phyloP scores from a whole-genome alignment of 306 rosid species.

The Delonix regia region DNA sequence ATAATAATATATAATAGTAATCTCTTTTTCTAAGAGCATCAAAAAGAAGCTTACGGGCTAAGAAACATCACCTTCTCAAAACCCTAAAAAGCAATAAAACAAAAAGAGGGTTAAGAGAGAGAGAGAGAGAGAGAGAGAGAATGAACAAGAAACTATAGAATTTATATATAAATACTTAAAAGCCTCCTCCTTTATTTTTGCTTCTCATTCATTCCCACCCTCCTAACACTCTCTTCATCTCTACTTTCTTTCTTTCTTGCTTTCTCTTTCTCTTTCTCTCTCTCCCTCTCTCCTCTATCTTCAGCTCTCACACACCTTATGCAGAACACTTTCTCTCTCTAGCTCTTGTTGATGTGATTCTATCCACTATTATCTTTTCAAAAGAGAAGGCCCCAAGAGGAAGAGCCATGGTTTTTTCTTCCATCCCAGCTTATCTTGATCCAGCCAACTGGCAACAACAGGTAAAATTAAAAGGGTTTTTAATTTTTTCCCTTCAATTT shows the following conservation, averaged over 20 bases:
- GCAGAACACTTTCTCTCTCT: conserved; percentile 27
- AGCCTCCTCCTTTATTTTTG: conserved; percentile 64
- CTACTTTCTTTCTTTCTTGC: conserved; percentile 34
- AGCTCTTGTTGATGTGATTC: conserved; percentile 58
- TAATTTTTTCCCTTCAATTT: not conserved
- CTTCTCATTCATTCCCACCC: conserved; percentile 43
- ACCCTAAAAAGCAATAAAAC: conserved; percentile 86
- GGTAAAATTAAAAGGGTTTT: conserved; percentile 46
- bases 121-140: conserved; percentile 12
- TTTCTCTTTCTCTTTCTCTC: conserved; percentile 28
- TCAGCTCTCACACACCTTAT: too few species aligned
- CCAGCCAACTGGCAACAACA: conserved; percentile 94
- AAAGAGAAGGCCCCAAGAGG: conserved; percentile 61
- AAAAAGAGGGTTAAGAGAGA: conserved; percentile 52
- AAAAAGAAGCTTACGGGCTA: conserved; percentile 74
- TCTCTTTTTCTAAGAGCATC: conserved; percentile 43
- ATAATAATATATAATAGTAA: conserved; percentile 21
- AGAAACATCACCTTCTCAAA: conserved; percentile 73
- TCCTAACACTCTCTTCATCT: conserved; percentile 2
- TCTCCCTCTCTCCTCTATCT: conserved; percentile 25
- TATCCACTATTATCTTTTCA: conserved; percentile 68
- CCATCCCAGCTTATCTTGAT: conserved; percentile 90
- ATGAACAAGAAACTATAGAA: conserved; percentile 27
- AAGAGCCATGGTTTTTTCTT: conserved; percentile 79
- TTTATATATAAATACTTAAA: conserved; percentile 70